Conservation (phyloP, 345 rosid genomes). For the Moricandia moricandioides region DNA sequence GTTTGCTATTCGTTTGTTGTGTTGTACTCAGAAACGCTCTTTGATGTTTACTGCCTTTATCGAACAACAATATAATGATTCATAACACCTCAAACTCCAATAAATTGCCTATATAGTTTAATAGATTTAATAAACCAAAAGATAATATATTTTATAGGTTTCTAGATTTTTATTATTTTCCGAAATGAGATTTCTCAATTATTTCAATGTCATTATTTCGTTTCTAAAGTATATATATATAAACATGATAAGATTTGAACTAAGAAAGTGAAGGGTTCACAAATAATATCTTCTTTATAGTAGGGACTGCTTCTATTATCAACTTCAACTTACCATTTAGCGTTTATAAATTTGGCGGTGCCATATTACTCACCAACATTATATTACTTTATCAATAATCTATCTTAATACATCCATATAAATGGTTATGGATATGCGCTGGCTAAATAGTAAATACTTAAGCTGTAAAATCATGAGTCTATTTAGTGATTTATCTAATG, state of each 20-base stretch:
- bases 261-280: constrained; percentile 17
- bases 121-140: constrained; percentile 12
- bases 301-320: constrained; percentile 26
- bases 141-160: constrained; percentile 26
- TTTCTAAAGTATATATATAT: constrained; percentile 8
- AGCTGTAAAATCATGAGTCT: neutral
- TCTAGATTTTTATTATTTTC: constrained; percentile 27
- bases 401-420: neutral
- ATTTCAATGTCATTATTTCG: constrained; percentile 26
- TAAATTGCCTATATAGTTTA: neutral
- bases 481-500: neutral
- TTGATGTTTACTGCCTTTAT: neutral
- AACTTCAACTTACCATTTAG: neutral
- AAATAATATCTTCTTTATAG: constrained; percentile 21
- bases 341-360: neutral
- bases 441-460: neutral
- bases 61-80: neutral
- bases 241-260: constrained; percentile 26
- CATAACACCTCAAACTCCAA: constrained; percentile 18
- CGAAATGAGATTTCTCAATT: constrained; percentile 28
- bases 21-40: constrained; percentile 15
- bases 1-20: neutral
- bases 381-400: neutral
- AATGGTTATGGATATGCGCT: neutral
- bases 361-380: neutral